Evolutionary conservation across 768 basidiomycete genomes (phyloP).

Genomic region (Suillus spraguei): DNA sequence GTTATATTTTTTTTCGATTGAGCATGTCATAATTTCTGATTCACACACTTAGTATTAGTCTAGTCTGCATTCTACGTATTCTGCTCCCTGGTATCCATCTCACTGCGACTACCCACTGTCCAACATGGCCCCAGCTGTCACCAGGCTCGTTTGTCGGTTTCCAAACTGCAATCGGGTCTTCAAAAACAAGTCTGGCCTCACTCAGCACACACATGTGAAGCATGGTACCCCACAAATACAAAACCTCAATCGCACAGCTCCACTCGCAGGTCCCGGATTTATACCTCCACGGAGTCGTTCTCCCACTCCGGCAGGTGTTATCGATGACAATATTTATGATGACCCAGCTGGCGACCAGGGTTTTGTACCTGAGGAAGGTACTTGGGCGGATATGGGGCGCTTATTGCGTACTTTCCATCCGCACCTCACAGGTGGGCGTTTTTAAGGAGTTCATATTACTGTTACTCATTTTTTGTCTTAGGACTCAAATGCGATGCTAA

Average conservation of each 20-base stretch:
- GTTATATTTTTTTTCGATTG: not conserved
- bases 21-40: not conserved
- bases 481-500: not conserved
- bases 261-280: not conserved
- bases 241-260: not conserved
- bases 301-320: not conserved
- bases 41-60: not conserved
- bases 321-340: not conserved
- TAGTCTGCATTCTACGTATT: not conserved
- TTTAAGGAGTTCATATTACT: not conserved
- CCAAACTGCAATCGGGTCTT: not conserved
- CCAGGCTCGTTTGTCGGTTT: not conserved
- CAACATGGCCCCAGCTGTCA: not conserved
- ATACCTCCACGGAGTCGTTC: not conserved
- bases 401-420: not conserved
- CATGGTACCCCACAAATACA: not conserved
- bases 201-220: not conserved
- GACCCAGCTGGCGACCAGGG: not conserved
- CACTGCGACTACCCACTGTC: not conserved
- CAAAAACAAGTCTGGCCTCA: slow-evolving; percentile 8
- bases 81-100: not conserved
- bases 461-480: not conserved
- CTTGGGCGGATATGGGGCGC: not conserved
- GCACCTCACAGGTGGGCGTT: not conserved
- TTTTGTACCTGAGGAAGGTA: slow-evolving; percentile 5